phyloP scores from a whole-genome alignment of 2,329 filamentous ascomycete genomes.

The Mycosphaerelloides madeirae region DNA sequence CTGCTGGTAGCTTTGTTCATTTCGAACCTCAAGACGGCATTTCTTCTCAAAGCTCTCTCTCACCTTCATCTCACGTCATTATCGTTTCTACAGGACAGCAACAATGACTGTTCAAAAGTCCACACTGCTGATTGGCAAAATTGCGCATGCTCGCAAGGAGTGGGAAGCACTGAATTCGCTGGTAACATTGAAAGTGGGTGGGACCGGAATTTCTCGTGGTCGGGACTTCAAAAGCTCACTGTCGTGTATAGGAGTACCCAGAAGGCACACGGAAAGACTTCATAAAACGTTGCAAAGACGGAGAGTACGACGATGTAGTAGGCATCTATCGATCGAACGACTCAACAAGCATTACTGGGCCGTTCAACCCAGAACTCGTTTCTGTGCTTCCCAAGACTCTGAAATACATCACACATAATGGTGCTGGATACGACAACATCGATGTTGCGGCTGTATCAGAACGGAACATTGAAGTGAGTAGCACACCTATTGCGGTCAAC shows the following conservation, averaged over 20 bases:
- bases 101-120: slow-evolving; percentile 22
- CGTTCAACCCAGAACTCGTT: slow-evolving; percentile 44
- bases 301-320: slow-evolving; percentile 52
- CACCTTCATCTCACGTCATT: not conserved
- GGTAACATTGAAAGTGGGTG: slow-evolving; percentile 29
- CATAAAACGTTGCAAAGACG: slow-evolving; percentile 50
- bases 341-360: slow-evolving; percentile 46
- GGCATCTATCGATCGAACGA: slow-evolving; percentile 57
- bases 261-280: slow-evolving; percentile 52
- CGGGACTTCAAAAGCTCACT: slow-evolving; percentile 2
- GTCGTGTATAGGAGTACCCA: slow-evolving; percentile 46
- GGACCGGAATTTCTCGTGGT: not conserved
- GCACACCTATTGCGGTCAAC: slow-evolving; percentile 47
- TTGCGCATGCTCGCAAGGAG: slow-evolving; percentile 43
- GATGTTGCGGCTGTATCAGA: slow-evolving; percentile 31
- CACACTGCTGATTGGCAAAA: slow-evolving; percentile 44
- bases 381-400: slow-evolving; percentile 38
- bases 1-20: too few species aligned
- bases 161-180: slow-evolving; percentile 39
- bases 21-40: too few species aligned
- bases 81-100: not conserved
- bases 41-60: not conserved
- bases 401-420: slow-evolving; percentile 45
- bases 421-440: slow-evolving; percentile 37
- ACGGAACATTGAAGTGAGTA: slow-evolving; percentile 40